phyloP scores from a whole-genome alignment of 352 stramenopile genomes.

The Phytophthora uliginosa region DNA sequence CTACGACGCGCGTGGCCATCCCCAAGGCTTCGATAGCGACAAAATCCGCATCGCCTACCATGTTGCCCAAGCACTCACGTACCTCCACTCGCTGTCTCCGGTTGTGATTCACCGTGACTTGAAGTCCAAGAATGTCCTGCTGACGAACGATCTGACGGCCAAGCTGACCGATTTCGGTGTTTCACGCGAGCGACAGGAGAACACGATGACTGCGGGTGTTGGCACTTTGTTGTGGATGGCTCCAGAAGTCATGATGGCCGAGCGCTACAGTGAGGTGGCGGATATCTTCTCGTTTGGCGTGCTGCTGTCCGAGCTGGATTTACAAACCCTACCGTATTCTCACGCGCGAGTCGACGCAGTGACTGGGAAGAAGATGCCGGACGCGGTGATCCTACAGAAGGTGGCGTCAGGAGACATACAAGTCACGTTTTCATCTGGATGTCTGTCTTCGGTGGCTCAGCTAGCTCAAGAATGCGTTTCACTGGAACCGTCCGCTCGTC shows the following conservation, averaged over 20 bases:
- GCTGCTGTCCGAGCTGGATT: conserved; percentile 1
- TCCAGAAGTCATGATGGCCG: conserved; percentile 15
- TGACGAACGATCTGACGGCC: background rate
- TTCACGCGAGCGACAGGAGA: background rate
- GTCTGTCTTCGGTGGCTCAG: conserved; percentile 1
- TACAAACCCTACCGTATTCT: conserved; percentile 12
- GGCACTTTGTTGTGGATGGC: background rate
- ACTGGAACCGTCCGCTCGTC: conserved; percentile 9
- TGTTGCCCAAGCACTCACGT: too few relatives aligned
- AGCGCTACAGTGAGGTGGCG: background rate
- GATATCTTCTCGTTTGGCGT: conserved; percentile 3
- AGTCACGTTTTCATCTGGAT: conserved; percentile 14
- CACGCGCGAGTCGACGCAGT: conserved; percentile 1
- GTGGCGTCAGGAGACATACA: conserved; percentile 21
- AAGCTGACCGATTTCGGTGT: background rate
- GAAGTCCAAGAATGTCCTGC: background rate
- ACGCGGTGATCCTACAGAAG: conserved; percentile 30
- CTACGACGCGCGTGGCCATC: background rate
- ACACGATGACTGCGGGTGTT: background rate
- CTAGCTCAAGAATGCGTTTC: conserved; percentile 23
- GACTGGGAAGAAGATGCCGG: conserved; percentile 21
- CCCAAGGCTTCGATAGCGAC: too few relatives aligned
- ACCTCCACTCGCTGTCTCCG: too few relatives aligned
- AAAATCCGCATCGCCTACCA: too few relatives aligned
- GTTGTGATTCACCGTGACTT: background rate